Evolutionary conservation across 2,329 filamentous ascomycete species (phyloP), one percentile per base, ranked within the genome.

Genomic region (Mariannaea sp.): DNA sequence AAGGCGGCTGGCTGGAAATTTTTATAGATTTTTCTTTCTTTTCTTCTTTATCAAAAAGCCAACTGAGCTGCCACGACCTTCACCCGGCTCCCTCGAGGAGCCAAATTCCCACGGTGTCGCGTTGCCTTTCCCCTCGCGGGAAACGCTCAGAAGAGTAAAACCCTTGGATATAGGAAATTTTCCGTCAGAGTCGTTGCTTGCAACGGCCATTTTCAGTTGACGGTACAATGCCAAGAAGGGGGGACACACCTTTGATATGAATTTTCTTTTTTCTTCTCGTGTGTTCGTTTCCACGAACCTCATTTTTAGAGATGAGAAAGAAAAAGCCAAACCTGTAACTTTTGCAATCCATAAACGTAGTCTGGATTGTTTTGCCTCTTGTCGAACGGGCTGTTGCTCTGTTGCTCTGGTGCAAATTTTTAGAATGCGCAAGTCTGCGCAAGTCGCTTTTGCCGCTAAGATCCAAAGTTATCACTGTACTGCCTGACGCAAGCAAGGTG

Each of bases 131-230:
- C 73, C 73, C 66, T 58, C 47, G 56, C 59, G 75, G 75, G 77
- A 77, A 77, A 70, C 67, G 73, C 77, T 83, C 80, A 81, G 80
- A 75, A 84, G 80, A 84, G 70, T 59, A 75, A 80, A 71, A 73
- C 76, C 81, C 81, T 80, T 80, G 79, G 71, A 76, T 76, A 82
- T 84, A 84, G 81, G 82, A 84, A 85, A 80, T 83, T 77, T 83
- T 70, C 71, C 79, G 77, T 70, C 71, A 68, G 58, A 49, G 51
- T 69, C 71, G 71, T 71, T 71, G 66, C 63, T 66, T 58, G 70
- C 65, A 70, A 70, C 55, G 56, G 55, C 43, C 19, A 54, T 20
- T n/a, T n/a, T 32, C 73, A 66, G 72, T 73, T 78, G 78, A 75
- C 77, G 76, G 76, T 71, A n/a, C 76, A 75, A 82, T 81, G 82